Evolutionary conservation across 2,329 filamentous ascomycete genomes (phyloP), one percentile per base, ranked within the genome.

Genomic region (Diplocarpon mali): DNA sequence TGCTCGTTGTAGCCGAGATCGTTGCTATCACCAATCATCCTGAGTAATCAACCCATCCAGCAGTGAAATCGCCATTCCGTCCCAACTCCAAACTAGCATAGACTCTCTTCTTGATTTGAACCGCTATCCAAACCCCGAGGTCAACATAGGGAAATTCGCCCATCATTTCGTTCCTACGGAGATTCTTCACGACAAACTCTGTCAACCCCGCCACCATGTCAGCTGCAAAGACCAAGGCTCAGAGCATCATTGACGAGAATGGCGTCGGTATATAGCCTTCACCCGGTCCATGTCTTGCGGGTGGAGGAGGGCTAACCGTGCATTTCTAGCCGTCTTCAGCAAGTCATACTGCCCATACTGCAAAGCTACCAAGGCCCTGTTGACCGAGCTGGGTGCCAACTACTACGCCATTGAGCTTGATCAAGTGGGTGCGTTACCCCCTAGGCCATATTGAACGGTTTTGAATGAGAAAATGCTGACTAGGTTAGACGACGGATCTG

Each of bases 271-370:
- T 44, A 80, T 69, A 20, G 44, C 29, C 34, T 27, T 10, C 13
- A 9, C 17, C 14, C 28, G 5, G 30, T 30, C 24, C 24, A 15
- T 13, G 3, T 31, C 11, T 28, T 9, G 29, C 2, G 27, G 3
- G 10, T 31, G 31, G 16, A 30, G 15, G 3, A 14, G 24, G 37
- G 36, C 46, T 53, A 51, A 52, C 27, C 38, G 28, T 28, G 12
- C 28, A 15, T 28, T 34, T 15, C 14, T 34, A 85, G 85, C 92
- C 59, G 85, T 98, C 64, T 98, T 98, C 76, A 89, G 83, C 68
- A 98, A 98, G 73, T 86, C 83, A 13, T 95, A 87, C 71, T 98
- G 92, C 76, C 88, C 89, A 11, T 93, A 94, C 76, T 96, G 90
- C 75, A 73, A 69, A 47, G 72, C 80, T 48, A 79, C 83, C 57